These are phyloP conservation scores for Candida mattraensis DNA, from an alignment of 805 yeast species.

Conservation along the genomic window DNA sequence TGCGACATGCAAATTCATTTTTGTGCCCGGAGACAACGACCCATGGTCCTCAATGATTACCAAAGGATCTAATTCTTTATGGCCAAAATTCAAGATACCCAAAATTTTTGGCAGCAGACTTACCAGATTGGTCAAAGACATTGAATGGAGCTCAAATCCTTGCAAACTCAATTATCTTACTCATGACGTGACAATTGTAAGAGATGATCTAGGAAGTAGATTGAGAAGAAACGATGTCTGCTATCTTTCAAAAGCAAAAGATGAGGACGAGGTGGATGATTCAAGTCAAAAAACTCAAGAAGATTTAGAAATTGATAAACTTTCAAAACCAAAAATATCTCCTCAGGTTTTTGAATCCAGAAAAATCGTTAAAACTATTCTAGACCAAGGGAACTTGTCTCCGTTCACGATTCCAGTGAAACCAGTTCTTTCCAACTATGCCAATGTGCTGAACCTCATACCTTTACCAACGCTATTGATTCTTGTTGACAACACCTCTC, in stretches of 20 bases:
- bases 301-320: constrained; percentile 28
- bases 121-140: constrained; percentile 52
- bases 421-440: constrained; percentile 69
- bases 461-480: constrained; percentile 74
- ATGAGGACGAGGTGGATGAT: constrained; percentile 13
- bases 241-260: constrained; percentile 40
- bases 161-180: constrained; percentile 72
- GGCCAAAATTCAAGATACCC: constrained; percentile 80
- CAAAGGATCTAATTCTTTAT: constrained; percentile 55
- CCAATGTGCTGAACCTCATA: constrained; percentile 63
- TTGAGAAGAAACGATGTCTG: constrained; percentile 68
- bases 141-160: constrained; percentile 73
- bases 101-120: constrained; percentile 67
- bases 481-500: constrained; percentile 70
- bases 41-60: constrained; percentile 84
- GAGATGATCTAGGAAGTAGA: constrained; percentile 73
- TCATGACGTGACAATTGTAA: constrained; percentile 73
- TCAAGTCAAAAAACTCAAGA: constrained; percentile 26
- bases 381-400: constrained; percentile 86
- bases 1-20: constrained; percentile 54
- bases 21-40: constrained; percentile 89
- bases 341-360: constrained; percentile 58
- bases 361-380: constrained; percentile 71
- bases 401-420: constrained; percentile 67
- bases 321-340: constrained; percentile 36